A percentile compares a stretch with the other conserved stretches of the same genome.
These are phyloP conservation scores for Ceratobasidium sp. DNA, from an alignment of 1,284 basidiomycete genomes.

Conservation along the genomic window DNA sequence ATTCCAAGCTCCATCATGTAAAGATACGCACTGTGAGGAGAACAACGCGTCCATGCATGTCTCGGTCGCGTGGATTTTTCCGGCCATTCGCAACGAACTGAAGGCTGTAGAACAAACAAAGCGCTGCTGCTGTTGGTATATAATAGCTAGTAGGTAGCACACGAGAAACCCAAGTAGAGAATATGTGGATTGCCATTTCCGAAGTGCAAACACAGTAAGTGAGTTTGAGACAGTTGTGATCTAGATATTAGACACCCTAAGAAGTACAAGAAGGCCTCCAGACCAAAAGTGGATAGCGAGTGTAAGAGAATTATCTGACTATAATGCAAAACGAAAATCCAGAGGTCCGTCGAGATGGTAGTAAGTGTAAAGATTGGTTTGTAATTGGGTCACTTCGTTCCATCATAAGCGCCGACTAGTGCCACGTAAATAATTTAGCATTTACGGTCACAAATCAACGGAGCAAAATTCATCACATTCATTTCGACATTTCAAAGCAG, in stretches of 20 bases:
- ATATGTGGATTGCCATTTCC: slow-evolving; percentile 31
- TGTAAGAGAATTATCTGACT: background rate
- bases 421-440: slow-evolving; percentile 1
- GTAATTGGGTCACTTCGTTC: too few relatives aligned
- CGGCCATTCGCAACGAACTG: slow-evolving; percentile 65
- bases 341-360: background rate
- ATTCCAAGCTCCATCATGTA: background rate
- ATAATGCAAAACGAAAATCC: background rate
- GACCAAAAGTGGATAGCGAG: background rate
- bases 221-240: background rate
- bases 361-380: background rate
- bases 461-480: slow-evolving; percentile 16
- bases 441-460: background rate
- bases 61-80: slow-evolving; percentile 72
- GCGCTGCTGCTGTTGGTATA: background rate
- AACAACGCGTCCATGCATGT: slow-evolving; percentile 74
- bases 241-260: background rate
- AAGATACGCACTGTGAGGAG: slow-evolving; percentile 67
- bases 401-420: background rate
- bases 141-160: slow-evolving; percentile 18
- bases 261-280: background rate
- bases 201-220: background rate
- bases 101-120: slow-evolving; percentile 32
- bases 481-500: background rate
- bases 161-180: slow-evolving; percentile 12